Evolutionary conservation across 2,329 filamentous ascomycete genomes (phyloP).

Genomic region (Trichoderma asperellum): DNA sequence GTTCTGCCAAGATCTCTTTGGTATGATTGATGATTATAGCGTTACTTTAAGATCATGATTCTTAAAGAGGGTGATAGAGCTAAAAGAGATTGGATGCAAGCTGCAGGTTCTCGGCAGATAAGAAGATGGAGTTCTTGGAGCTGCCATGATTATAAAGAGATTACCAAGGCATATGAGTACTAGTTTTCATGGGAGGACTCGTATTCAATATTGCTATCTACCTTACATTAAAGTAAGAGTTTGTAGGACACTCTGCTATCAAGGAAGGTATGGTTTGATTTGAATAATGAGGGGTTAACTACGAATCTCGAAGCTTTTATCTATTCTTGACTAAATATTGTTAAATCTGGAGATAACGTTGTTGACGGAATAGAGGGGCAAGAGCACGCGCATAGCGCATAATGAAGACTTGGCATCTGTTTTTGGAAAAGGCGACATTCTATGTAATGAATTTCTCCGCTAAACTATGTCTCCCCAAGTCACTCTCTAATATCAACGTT

Average conservation of each 20-base stretch:
- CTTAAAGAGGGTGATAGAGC: neutral
- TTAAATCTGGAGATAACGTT: neutral
- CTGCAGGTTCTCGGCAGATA: neutral
- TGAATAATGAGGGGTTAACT: neutral
- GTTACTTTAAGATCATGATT: neutral
- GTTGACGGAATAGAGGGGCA: conserved; percentile 20
- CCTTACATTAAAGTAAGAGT: neutral
- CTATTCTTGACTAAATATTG: neutral
- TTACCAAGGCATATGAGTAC: neutral
- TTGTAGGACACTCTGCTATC: neutral
- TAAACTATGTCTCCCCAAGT: neutral
- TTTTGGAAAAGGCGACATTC: neutral
- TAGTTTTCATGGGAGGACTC: neutral
- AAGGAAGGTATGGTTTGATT: neutral
- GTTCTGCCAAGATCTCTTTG: neutral
- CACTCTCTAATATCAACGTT: neutral
- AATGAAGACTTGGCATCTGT: neutral
- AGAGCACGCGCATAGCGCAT: neutral
- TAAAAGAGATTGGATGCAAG: neutral
- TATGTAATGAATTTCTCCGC: neutral
- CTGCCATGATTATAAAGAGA: neutral
- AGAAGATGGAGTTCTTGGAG: neutral
- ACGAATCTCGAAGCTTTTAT: neutral
- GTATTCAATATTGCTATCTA: neutral
- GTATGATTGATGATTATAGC: neutral